These are phyloP conservation scores for Hydrangea macrophylla DNA, from an alignment of 148 eudicot genomes.

Conservation along the genomic window DNA sequence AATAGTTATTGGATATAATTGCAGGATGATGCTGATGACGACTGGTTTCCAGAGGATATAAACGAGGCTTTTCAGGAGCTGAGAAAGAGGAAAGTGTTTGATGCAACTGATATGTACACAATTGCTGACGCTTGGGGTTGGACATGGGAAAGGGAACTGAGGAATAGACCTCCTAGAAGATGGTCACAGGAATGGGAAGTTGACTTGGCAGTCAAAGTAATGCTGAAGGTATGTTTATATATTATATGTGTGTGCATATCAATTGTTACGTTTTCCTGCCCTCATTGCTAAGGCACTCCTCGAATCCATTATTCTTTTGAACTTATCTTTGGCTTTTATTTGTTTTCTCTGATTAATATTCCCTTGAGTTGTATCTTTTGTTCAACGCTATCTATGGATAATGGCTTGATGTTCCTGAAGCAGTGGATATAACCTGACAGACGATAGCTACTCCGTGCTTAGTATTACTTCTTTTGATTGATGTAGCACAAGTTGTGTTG, in stretches of 20 bases:
- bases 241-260: too few relatives aligned
- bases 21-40: conserved; percentile 88
- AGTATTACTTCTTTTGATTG: not conserved
- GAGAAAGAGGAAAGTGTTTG: conserved; percentile 65
- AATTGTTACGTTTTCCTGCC: not conserved
- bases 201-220: conserved; percentile 77
- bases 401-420: not conserved
- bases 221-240: conserved; percentile 67
- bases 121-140: conserved; percentile 98
- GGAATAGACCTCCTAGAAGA: conserved; percentile 66
- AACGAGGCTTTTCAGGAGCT: conserved; percentile 82
- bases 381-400: not conserved
- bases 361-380: not conserved
- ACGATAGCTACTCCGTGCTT: not conserved
- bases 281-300: conserved; percentile 4
- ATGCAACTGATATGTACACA: conserved; percentile 91
- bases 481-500: not conserved
- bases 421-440: not conserved
- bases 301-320: not conserved
- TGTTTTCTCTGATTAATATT: not conserved
- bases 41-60: conserved; percentile 86
- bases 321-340: not conserved
- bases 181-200: conserved; percentile 99
- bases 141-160: conserved; percentile 94
- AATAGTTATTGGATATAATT: conserved; percentile 7